Conservation (phyloP, 192 early-diverging fungal species). For the Rhizoclosmatium sp. region DNA sequence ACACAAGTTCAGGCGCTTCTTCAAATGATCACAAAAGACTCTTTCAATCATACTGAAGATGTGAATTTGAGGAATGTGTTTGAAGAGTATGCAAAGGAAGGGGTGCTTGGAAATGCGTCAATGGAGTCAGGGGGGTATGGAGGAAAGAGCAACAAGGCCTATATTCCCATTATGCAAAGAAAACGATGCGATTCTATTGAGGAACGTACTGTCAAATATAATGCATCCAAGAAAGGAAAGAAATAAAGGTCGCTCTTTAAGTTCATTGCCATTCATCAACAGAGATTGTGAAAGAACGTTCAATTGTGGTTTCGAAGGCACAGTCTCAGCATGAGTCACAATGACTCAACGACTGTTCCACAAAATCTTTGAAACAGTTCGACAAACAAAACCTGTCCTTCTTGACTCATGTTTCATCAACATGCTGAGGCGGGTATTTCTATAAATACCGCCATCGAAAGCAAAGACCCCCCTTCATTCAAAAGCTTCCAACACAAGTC, state of each 20-base stretch:
- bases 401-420: no score
- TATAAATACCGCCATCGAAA: no score
- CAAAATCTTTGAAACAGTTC: no score
- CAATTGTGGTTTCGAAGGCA: no score
- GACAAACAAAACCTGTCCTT: no score
- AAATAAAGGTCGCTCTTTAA: not conserved
- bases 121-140: slow-evolving; percentile 6
- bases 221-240: slow-evolving; percentile 28
- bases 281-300: no score
- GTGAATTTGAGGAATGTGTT: slow-evolving; percentile 13
- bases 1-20: slow-evolving; percentile 24
- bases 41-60: not conserved
- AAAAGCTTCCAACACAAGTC: not conserved
- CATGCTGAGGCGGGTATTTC: no score
- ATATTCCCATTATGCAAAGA: slow-evolving; percentile 45
- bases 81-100: slow-evolving; percentile 9
- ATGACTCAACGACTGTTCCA: no score
- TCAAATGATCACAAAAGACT: slow-evolving; percentile 7
- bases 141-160: slow-evolving; percentile 34
- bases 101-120: slow-evolving; percentile 11
- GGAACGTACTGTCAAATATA: slow-evolving; percentile 38
- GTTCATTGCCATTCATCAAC: no score
- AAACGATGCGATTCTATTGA: slow-evolving; percentile 46
- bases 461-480: no score
- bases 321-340: no score